Percentiles rank a stretch among this genome's conserved stretches.
phyloP scores from a whole-genome alignment of 352 stramenopile genomes.

The Globisporangium camurandrum region DNA sequence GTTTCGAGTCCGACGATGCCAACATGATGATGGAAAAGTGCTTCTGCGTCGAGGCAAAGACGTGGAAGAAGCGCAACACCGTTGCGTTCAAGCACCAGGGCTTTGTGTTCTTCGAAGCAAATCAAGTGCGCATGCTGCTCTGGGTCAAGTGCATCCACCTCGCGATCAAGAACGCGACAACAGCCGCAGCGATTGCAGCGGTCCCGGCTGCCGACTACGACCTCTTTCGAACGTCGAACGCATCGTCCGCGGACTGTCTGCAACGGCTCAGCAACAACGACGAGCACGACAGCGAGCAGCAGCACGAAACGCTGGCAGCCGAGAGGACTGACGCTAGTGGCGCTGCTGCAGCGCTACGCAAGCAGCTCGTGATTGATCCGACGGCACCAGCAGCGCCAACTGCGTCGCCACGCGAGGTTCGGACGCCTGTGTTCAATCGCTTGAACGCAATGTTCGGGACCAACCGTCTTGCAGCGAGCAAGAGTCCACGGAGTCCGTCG shows the following conservation, averaged over 20 bases:
- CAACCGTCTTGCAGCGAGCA: constrained; percentile 25
- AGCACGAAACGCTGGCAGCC: background rate
- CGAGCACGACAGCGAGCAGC: background rate
- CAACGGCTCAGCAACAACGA: constrained; percentile 3
- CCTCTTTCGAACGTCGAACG: constrained; percentile 26
- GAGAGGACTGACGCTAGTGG: background rate
- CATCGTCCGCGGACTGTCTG: too few species aligned
- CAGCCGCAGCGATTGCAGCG: background rate
- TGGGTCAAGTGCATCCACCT: constrained; percentile 78
- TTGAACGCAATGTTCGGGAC: constrained; percentile 27
- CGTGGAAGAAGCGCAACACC: constrained; percentile 63
- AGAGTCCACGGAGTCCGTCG: constrained; percentile 22
- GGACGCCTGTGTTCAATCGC: constrained; percentile 20
- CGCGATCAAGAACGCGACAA: constrained; percentile 47
- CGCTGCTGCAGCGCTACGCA: constrained; percentile 11
- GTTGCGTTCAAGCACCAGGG: constrained; percentile 47
- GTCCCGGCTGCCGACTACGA: constrained; percentile 19
- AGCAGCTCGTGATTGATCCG: constrained; percentile 26
- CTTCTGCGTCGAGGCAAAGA: constrained; percentile 63
- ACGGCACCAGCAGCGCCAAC: background rate
- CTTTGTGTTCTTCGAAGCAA: constrained; percentile 71
- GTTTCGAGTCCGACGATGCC: constrained; percentile 59
- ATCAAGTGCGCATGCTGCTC: constrained; percentile 53
- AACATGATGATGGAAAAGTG: constrained; percentile 71
- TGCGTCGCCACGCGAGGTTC: constrained; percentile 3